Base-by-base conservation (phyloP, 192 early-diverging fungal species). In the Entomortierella parvispora region DNA sequence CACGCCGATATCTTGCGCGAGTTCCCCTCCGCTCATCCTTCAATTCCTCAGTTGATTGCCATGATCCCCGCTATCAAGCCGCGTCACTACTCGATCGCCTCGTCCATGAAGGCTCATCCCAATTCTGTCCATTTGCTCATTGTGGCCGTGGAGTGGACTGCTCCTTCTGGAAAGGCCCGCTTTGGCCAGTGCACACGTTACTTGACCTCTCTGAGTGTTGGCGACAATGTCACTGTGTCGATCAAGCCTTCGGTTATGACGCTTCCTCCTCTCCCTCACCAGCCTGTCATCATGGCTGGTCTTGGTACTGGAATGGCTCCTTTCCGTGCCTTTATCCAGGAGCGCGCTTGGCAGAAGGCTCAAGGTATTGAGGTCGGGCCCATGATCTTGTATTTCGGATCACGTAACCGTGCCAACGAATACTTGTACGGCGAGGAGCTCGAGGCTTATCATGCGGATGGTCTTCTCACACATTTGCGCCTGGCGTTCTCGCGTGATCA, bases 231-330 rank as follows among this genome's bases (percentile, higher is more conserved):
- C 45, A 90, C 90, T 17, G 96, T 98, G 17, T 89, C 92, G 42
- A 91, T 98, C 85, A 98, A 97, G 85, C 95, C 95, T 28, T 96
- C 94, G 0, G 95, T 98, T 17, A 98, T 98, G 96, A 96, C 95
- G 77, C 81, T 98, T 61, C 96, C 96, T 54, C 86, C 91, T 28
- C 82, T 85, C 22, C 90, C 92, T 70, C 67, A 75, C 37, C 91
- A 93, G 62, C 96, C 96, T 44, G 93, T 98, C 29, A 93, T 98
- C 69, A 97, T 98, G 95, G 91, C 96, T 32, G 96, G 96, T 66
- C 88, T 98, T 28, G 96, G 96, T 65, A 98, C 96, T 5, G 96
- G 96, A 62, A 98, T 98, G 96, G 96, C 96, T 23, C 96, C 96
- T 14, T 98, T 98, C 91, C 92, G 96, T 53, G 95, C 96, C 1